These are phyloP conservation scores for Pyrus pyrifolia DNA, from an alignment of 306 rosid species.

Conservation along the genomic window DNA sequence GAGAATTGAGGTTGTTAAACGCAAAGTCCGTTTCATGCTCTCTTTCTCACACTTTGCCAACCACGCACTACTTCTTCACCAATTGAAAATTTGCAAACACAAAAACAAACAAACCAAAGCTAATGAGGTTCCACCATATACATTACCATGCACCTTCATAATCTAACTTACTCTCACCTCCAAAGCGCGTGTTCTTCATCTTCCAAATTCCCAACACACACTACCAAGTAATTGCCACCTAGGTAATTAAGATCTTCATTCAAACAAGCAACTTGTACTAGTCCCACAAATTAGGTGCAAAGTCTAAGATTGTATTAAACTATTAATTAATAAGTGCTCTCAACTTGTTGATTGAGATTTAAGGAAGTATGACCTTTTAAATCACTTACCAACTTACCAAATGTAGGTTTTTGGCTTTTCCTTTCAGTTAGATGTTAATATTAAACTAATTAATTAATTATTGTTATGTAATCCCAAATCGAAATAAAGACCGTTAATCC, in stretches of 20 bases:
- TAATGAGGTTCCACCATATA: not conserved
- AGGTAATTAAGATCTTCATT: not conserved
- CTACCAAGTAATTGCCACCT: not conserved
- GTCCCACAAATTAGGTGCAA: slow-evolving; percentile 10
- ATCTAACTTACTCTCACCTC: not conserved
- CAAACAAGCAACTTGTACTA: not conserved
- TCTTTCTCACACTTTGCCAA: slow-evolving; percentile 93
- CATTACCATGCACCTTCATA: not conserved
- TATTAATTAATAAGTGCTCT: not conserved
- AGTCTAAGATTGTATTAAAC: slow-evolving; percentile 6
- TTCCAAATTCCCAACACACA: not conserved
- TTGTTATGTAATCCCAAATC: not conserved
- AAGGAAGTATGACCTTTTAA: slow-evolving; percentile 7
- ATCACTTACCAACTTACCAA: slow-evolving; percentile 5
- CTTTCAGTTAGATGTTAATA: not conserved
- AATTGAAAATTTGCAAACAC: not conserved
- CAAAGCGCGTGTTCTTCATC: not conserved
- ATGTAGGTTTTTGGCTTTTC: not conserved
- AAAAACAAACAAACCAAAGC: not conserved
- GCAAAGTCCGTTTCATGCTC: slow-evolving; percentile 69
- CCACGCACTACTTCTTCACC: slow-evolving; percentile 21
- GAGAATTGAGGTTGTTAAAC: slow-evolving; percentile 36
- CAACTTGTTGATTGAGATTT: slow-evolving; percentile 15
- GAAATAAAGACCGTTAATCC: not conserved
- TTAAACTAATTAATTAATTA: not conserved